Evolutionary conservation across 2,329 filamentous ascomycete species (phyloP).

Genomic region (Tolypocladium tropicale): DNA sequence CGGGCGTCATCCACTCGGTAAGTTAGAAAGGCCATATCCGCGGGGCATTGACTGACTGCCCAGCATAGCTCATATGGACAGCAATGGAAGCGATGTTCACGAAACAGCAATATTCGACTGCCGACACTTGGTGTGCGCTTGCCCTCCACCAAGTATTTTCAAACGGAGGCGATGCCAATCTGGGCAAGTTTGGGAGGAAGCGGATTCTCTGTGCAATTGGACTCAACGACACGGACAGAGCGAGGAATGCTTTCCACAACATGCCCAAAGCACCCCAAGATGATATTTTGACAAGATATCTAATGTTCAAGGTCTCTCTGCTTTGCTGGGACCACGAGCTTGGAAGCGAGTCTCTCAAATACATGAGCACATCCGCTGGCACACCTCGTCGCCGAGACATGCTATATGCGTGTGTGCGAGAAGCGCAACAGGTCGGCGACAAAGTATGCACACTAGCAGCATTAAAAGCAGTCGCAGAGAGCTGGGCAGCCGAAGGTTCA

Average conservation of each 20-base stretch:
- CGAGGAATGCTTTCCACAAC: conserved; percentile 32
- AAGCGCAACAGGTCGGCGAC: conserved; percentile 59
- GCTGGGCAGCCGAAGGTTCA: conserved; percentile 9
- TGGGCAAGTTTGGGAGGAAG: conserved; percentile 60
- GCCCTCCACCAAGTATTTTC: conserved; percentile 58
- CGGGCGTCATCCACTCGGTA: conserved; percentile 59
- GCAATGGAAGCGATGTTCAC: conserved; percentile 50
- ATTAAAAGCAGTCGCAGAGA: conserved; percentile 22
- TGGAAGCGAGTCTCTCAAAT: conserved; percentile 54
- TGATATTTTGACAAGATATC: conserved; percentile 57
- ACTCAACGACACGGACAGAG: conserved; percentile 17
- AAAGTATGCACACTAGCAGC: conserved; percentile 40
- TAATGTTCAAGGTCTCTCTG: conserved; percentile 66
- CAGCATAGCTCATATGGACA: conserved; percentile 67
- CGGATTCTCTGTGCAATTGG: conserved; percentile 59
- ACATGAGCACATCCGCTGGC: conserved; percentile 41
- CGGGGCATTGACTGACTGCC: conserved; percentile 5
- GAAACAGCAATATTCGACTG: conserved; percentile 39
- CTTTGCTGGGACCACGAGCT: conserved; percentile 43
- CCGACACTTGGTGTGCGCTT: conserved; percentile 62
- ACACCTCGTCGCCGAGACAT: conserved; percentile 44
- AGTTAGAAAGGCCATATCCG: conserved; percentile 11
- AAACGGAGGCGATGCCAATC: conserved; percentile 54
- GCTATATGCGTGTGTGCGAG: conserved; percentile 70
- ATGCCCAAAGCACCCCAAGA: conserved; percentile 49